These are phyloP conservation scores for Dichomitus squalens DNA, from an alignment of 1,284 basidiomycete species.

Conservation along the genomic window DNA sequence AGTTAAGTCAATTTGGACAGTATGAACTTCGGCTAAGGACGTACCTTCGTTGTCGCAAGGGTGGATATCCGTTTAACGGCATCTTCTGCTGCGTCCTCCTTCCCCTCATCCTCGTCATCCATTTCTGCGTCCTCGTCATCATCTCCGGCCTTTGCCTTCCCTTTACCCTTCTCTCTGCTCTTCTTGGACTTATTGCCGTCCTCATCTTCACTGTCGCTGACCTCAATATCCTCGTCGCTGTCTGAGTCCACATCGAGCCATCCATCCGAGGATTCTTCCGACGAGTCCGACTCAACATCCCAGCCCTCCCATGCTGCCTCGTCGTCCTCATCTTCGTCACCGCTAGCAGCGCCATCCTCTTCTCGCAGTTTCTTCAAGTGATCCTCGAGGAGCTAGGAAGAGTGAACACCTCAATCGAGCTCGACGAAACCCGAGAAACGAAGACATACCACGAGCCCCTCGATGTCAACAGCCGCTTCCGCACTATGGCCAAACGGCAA, in stretches of 20 bases:
- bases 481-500: slow-evolving; percentile 82
- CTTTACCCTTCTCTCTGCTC: slow-evolving; percentile 36
- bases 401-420: not conserved
- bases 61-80: slow-evolving; percentile 49
- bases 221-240: slow-evolving; percentile 66
- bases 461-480: slow-evolving; percentile 83
- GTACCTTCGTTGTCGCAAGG: slow-evolving; percentile 79
- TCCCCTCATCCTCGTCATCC: slow-evolving; percentile 19
- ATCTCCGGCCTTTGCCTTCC: slow-evolving; percentile 27
- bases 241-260: slow-evolving; percentile 90
- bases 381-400: slow-evolving; percentile 74
- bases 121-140: slow-evolving; percentile 22
- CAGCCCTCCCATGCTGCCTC: slow-evolving; percentile 88
- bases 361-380: slow-evolving; percentile 75
- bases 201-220: slow-evolving; percentile 90
- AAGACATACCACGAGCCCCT: slow-evolving; percentile 74
- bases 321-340: slow-evolving; percentile 65
- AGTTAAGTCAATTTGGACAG: slow-evolving; percentile 3
- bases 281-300: slow-evolving; percentile 71
- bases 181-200: slow-evolving; percentile 44
- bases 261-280: slow-evolving; percentile 72
- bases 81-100: slow-evolving; percentile 29
- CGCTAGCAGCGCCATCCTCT: slow-evolving; percentile 57
- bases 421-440: not conserved
- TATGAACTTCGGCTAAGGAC: slow-evolving; percentile 8